Evolutionary conservation across 2,329 filamentous ascomycete species (phyloP).

Genomic region (Fragosphaeria purpurea): DNA sequence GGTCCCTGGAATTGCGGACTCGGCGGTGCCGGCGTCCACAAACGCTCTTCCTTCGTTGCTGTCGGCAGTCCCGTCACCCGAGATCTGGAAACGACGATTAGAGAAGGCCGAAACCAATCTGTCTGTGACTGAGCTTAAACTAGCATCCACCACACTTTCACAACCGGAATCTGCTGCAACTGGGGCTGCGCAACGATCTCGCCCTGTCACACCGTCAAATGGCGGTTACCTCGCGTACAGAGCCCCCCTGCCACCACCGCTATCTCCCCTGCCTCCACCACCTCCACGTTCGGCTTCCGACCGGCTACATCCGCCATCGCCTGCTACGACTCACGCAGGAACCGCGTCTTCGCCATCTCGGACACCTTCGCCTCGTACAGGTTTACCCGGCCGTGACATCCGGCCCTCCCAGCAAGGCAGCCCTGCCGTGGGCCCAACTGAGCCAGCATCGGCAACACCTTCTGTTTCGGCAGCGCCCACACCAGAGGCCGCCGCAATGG

Average conservation of each 20-base stretch:
- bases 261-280: constrained; percentile 10
- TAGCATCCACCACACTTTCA: constrained; percentile 26
- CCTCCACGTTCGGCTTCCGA: not conserved
- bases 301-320: constrained; percentile 5
- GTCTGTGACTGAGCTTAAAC: constrained; percentile 38
- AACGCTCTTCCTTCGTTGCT: constrained; percentile 9
- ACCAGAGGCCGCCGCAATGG: constrained; percentile 13
- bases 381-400: constrained; percentile 21
- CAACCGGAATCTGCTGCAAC: not conserved
- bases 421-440: not conserved
- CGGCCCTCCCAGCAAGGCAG: constrained; percentile 14
- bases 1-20: constrained; percentile 4
- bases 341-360: not conserved
- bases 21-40: constrained; percentile 15
- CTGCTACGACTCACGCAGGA: not conserved
- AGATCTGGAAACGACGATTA: constrained; percentile 42
- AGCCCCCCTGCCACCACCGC: constrained; percentile 5
- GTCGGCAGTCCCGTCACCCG: constrained; percentile 12
- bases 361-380: constrained; percentile 3
- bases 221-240: not conserved
- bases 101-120: constrained; percentile 37
- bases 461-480: constrained; percentile 1
- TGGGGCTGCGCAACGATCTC: not conserved
- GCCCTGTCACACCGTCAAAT: not conserved
- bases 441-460: not conserved